Base-by-base conservation (phyloP, 108 stramenopile species). In the Thalassiosira profunda region DNA sequence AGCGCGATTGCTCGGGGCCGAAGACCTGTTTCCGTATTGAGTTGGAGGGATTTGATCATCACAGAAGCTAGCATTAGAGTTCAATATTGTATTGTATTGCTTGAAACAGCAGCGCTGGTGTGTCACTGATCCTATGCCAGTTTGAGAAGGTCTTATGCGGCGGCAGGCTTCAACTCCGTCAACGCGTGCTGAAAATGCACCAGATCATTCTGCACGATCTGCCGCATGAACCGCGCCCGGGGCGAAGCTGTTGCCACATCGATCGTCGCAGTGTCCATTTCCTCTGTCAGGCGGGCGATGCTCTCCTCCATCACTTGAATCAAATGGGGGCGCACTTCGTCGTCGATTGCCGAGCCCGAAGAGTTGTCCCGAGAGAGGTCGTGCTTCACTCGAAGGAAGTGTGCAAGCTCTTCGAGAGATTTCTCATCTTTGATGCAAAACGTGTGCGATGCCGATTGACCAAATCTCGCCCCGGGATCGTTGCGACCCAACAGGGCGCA, bases 401-500 rank as follows among this genome's bases (percentile, higher is more conserved):
- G 41, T 0, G 58, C 65, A 11, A 76, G 58, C 59, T 76, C 40
- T 23, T 40, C 34, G 11, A 76, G 20, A 6, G 74, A 67, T n/a
- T n/a, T n/a, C 0, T 40, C 4, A 29, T 52, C 59, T 34, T 40
- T 61, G 58, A 75, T 75, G 45, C 74, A 76, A 67, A 76, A 76
- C 47, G 65, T 52, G n/a, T n/a, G n/a, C 0, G 66, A 53, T 26
- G 66, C 26, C 37, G 73, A 58, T 26, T 28, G 49, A 5, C 49
- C 46, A 41, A 26, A 49, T 43, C 30, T 53, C n/a, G 70, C 70
- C 26, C 70, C 51, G 1, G 72, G 54, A 56, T 73, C 54, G 54
- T 56, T 21, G 17, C 20, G 58, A 55, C 55, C 41, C 31, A 86
- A 14, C 6, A 74, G 44, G 8, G 85, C 69, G 47, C 86, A 90